A percentile compares a stretch with the other conserved stretches of the same genome.
Evolutionary conservation across 2,329 filamentous ascomycete species (phyloP).

Genomic region (Byssothecium circinans): DNA sequence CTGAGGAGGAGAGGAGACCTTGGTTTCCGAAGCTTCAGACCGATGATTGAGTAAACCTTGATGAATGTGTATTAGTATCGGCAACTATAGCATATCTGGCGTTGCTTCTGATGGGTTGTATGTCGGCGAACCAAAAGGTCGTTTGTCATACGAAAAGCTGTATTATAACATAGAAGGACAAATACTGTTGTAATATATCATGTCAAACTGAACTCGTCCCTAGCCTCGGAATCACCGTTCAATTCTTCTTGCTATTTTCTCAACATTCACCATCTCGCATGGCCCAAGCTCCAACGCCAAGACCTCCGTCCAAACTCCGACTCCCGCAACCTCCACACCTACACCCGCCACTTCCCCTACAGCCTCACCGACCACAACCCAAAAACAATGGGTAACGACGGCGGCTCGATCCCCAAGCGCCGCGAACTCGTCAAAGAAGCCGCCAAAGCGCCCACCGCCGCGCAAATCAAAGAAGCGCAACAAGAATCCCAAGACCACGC

Average conservation of each 20-base stretch:
- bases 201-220: too few relatives aligned
- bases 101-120: background rate
- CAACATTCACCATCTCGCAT: too few relatives aligned
- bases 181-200: too few relatives aligned
- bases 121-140: too few relatives aligned
- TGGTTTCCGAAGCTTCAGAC: constrained; percentile 7
- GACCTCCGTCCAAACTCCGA: constrained; percentile 12
- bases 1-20: constrained; percentile 17
- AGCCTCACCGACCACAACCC: constrained; percentile 3
- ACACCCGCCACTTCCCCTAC: background rate
- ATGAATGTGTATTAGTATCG: background rate
- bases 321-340: constrained; percentile 22
- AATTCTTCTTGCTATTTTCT: too few relatives aligned
- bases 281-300: background rate
- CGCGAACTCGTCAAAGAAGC: constrained; percentile 95
- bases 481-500: constrained; percentile 82
- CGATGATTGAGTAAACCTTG: background rate
- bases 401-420: constrained; percentile 90
- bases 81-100: background rate
- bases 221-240: too few relatives aligned
- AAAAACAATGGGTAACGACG: constrained; percentile 86
- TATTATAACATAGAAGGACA: background rate
- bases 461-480: constrained; percentile 85
- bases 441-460: constrained; percentile 76
- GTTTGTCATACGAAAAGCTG: background rate